Base-by-base conservation (phyloP, 1,139 yeast species). In the Geotrichum macrosporum region DNA sequence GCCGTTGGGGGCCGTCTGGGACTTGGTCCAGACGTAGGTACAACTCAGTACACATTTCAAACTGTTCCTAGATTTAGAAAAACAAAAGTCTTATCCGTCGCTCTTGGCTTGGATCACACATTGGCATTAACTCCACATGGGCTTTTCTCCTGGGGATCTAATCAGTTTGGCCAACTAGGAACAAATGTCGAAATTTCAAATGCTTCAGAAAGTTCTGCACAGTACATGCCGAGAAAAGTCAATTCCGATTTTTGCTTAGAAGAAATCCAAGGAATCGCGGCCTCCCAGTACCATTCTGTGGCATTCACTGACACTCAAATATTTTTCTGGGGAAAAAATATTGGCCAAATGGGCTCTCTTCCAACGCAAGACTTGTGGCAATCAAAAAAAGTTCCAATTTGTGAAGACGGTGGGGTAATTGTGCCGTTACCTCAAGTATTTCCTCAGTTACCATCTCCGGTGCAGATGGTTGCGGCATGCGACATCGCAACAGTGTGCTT, bases 321-420 rank as follows among this genome's bases (percentile, higher is more conserved):
- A 5, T 77, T 70, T 53, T 67, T 80, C 33, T 87, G 95, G 95
- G 97, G 97, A 0, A 67, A 83, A 27, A 85, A 87, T 60, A 68
- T 80, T 26, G 97, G 97, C 0, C 96, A 89, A 61, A 80, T 89
- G 81, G 95, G 94, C 71, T 78, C 39, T 54, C 66, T 8, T 46
- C 48, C 64, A 5, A 26, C 36, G 2, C 41, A 45, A 22, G 48
- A 45, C 13, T 21, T 33, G 9, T 40, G 45, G 41, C 36, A 24
- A 12, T 48, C 54, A 5, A 45, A 45, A 29, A 45, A 22, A 15
- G 21, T 24, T n/a, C 27, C 37, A n/a, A 32, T 26, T 13, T 40
- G 41, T 48, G 19, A 62, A 54, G 49, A 42, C 48, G 41, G 45
- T 41, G 16, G 51, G 53, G 19, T 60, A 54, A 46, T 44, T 45